A percentile compares a stretch with the other conserved stretches of the same genome.
Evolutionary conservation across 352 stramenopile genomes (phyloP).

Genomic region (Peronosclerospora sorghi): DNA sequence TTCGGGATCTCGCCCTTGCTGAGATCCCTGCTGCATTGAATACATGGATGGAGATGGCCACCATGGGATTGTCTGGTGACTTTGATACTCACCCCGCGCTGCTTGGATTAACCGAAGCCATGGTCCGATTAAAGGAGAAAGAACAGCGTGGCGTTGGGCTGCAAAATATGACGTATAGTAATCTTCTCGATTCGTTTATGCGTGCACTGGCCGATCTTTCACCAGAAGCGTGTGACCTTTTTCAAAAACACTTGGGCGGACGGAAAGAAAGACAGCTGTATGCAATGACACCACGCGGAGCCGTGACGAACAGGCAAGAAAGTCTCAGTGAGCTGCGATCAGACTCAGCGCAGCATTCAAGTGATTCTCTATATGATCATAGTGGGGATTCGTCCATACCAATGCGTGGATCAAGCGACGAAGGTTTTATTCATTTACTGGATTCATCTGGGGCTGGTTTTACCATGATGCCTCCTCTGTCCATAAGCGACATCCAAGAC

Average conservation of each 20-base stretch:
- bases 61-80: conserved; percentile 47
- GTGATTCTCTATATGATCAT: conserved; percentile 14
- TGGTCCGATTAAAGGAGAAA: conserved; percentile 71
- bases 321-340: too few relatives aligned
- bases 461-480: conserved; percentile 40
- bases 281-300: too few relatives aligned
- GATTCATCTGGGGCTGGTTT: too few relatives aligned
- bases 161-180: conserved; percentile 74
- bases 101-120: conserved; percentile 52
- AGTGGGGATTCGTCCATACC: conserved; percentile 1
- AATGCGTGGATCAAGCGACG: conserved; percentile 7
- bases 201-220: conserved; percentile 44
- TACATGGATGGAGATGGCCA: conserved; percentile 52
- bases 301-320: too few relatives aligned
- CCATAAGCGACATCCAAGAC: conserved; percentile 50
- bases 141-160: conserved; percentile 57
- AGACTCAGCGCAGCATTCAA: conserved; percentile 15
- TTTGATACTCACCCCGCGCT: conserved; percentile 57
- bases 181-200: conserved; percentile 60
- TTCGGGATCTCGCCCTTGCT: conserved; percentile 45
- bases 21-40: conserved; percentile 38
- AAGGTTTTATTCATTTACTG: conserved; percentile 28
- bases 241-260: conserved; percentile 57
- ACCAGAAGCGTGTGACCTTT: conserved; percentile 49
- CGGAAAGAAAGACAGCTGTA: conserved; percentile 53